Conservation (phyloP, 352 stramenopile genomes). For the Globisporangium lucens region DNA sequence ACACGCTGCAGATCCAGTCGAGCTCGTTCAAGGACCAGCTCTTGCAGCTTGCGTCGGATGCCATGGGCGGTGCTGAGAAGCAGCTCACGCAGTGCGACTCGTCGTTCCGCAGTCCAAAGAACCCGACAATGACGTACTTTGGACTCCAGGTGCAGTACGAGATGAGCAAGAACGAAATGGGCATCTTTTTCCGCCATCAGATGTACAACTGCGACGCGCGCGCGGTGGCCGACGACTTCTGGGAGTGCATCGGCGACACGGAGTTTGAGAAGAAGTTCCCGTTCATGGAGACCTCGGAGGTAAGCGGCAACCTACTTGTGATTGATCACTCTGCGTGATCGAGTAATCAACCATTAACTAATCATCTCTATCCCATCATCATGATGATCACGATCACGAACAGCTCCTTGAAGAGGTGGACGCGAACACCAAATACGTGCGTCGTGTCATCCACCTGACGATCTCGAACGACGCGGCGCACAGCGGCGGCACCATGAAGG, state of each 20-base stretch:
- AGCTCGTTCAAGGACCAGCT: conserved; percentile 81
- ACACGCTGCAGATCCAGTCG: conserved; percentile 68
- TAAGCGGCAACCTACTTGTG: background rate
- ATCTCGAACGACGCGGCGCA: conserved; percentile 69
- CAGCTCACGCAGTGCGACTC: conserved; percentile 70
- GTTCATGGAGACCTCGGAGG: conserved; percentile 71
- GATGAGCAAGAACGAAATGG: conserved; percentile 84
- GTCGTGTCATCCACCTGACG: conserved; percentile 75
- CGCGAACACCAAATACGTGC: conserved; percentile 77
- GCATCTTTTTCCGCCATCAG: conserved; percentile 84
- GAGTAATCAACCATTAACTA: conserved; percentile 1
- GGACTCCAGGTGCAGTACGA: conserved; percentile 87
- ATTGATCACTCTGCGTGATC: background rate
- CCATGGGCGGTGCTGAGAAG: conserved; percentile 57
- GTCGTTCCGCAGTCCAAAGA: conserved; percentile 78
- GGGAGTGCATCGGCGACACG: conserved; percentile 63
- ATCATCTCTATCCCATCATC: conserved; percentile 1
- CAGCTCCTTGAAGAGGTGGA: conserved; percentile 70
- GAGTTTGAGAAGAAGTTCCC: conserved; percentile 82
- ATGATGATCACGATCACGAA: background rate
- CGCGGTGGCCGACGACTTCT: conserved; percentile 75
- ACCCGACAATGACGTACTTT: conserved; percentile 89
- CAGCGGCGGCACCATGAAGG: conserved; percentile 77
- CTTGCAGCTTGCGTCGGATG: conserved; percentile 56
- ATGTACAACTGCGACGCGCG: conserved; percentile 75